These are phyloP conservation scores for Dactylorhiza incarnata DNA, from an alignment of 106 monocot species.

Conservation along the genomic window DNA sequence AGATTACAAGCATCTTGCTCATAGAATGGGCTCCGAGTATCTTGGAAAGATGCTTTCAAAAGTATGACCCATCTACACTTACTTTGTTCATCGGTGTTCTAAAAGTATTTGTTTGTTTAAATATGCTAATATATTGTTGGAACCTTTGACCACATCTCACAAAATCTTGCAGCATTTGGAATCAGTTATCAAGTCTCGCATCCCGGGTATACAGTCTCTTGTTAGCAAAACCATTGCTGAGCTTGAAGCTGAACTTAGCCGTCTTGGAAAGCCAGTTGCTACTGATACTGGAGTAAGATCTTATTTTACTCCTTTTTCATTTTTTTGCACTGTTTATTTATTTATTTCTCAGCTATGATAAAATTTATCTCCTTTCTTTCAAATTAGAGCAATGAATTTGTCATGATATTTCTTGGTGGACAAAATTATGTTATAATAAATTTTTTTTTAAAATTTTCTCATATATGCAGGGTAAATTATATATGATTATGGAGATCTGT, in stretches of 20 bases:
- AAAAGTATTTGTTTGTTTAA: background rate
- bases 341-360: background rate
- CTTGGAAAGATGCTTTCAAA: slow-evolving; percentile 62
- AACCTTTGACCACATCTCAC: background rate
- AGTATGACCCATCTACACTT: slow-evolving; percentile 11
- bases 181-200: slow-evolving; percentile 89
- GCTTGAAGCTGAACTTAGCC: slow-evolving; percentile 77
- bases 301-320: background rate
- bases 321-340: background rate
- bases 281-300: slow-evolving; percentile 85
- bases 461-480: slow-evolving; percentile 79
- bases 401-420: background rate
- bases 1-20: slow-evolving; percentile 63
- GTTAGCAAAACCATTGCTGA: slow-evolving; percentile 84
- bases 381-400: background rate
- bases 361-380: background rate
- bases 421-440: background rate
- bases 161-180: slow-evolving; percentile 82
- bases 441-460: background rate
- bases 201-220: slow-evolving; percentile 90
- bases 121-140: background rate
- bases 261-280: slow-evolving; percentile 90
- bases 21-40: slow-evolving; percentile 65
- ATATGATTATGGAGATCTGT: slow-evolving; percentile 95
- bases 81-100: background rate